Base-by-base conservation (phyloP, 371 early-diverging fungal species). In the Circinella umbellata region DNA sequence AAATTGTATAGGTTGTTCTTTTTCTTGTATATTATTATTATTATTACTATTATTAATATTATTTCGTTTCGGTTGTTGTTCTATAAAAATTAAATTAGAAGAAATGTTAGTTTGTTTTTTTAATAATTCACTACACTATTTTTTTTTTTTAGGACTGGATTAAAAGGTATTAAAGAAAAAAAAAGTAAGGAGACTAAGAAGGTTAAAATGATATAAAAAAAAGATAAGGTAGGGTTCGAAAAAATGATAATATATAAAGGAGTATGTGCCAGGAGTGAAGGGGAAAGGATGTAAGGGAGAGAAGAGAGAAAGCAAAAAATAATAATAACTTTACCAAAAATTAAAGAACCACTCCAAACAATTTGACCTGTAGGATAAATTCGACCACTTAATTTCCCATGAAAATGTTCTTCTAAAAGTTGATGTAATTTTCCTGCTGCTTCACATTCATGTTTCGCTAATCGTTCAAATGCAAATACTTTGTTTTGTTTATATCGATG, bases 371-470 rank as follows among this genome's bases (percentile, higher is more conserved):
- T 70, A 9, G 74, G 74, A 53, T 74, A 74, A 35, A 74, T 51
- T n/a, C 71, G 70, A 39, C 74, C 74, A 36, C 70, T 64, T 17
- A 74, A 59, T 54, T 70, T 70, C 34, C 74, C 74, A 61, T 70
- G 11, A 59, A 70, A 74, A 61, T 70, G 71, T 51, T 71, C 65
- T 68, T 72, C 73, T 27, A 74, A 66, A 34, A 74, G 53, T 63
- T 74, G 74, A 61, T 74, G 74, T 27, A 74, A 54, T 17, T 74
- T 74, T 35, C 74, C 74, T 35, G 74, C 74, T 14, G 66, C 68
- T 49, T 74, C 74, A 55, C 70, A 74, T 63, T 74, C 74, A 48
- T 74, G 74, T 47, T 63, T 70, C 18, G 66, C 74, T 39, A 53
- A 27, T 36, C 71, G 57, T 27, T 68, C 68, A 64, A 74, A 48